Percentiles rank a stretch among this genome's conserved stretches.
Conservation (phyloP, 371 early-diverging fungal genomes). For the Fennellomyces sp. region DNA sequence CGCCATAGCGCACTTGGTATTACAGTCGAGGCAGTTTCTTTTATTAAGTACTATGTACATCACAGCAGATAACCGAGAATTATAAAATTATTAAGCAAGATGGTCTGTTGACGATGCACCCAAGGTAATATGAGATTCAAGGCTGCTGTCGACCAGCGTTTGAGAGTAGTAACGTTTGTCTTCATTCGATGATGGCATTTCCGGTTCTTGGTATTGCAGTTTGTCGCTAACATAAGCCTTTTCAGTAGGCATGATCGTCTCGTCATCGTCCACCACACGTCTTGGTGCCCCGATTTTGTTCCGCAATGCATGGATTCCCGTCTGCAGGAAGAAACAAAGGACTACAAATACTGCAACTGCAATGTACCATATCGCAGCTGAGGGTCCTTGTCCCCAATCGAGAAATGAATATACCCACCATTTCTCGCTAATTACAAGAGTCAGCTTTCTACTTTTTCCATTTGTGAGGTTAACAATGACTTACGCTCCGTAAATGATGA, state of each 20-base stretch:
- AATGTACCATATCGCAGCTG: slow-evolving; percentile 48
- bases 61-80: no score
- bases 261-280: not conserved
- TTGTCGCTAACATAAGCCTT: not conserved
- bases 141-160: slow-evolving; percentile 12
- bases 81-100: slow-evolving; percentile 10
- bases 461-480: slow-evolving; percentile 2
- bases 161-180: slow-evolving; percentile 15
- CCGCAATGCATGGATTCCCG: slow-evolving; percentile 42
- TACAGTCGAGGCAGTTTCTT: no score
- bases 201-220: not conserved
- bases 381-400: slow-evolving; percentile 52
- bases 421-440: slow-evolving; percentile 17
- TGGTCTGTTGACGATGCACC: slow-evolving; percentile 12
- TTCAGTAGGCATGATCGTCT: not conserved
- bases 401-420: slow-evolving; percentile 61
- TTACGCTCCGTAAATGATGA: slow-evolving; percentile 46
- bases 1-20: no score
- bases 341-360: slow-evolving; percentile 39
- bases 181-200: not conserved
- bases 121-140: slow-evolving; percentile 20
- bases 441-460: not conserved
- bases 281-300: slow-evolving; percentile 23
- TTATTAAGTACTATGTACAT: no score
- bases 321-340: slow-evolving; percentile 43